Evolutionary conservation across 2,329 filamentous ascomycete species (phyloP).

Genomic region (Grosmannia serpens): DNA sequence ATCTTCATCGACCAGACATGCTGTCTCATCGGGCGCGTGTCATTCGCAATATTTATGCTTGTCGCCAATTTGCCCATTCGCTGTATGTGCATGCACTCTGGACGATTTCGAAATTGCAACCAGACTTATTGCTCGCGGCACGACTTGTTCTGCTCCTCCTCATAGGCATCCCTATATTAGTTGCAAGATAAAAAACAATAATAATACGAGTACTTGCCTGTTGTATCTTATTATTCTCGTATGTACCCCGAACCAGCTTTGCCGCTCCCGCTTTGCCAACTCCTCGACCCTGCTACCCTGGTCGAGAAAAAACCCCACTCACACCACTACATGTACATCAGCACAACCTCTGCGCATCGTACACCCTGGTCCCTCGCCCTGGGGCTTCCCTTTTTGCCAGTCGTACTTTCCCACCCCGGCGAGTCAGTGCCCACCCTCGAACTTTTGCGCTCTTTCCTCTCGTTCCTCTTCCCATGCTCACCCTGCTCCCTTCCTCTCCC

Average conservation of each 20-base stretch:
- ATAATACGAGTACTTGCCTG: no score
- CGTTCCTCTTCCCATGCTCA: constrained; percentile 1
- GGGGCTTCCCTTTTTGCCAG: constrained; percentile 12
- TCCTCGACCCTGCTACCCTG: not conserved
- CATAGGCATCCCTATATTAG: no score
- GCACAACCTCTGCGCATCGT: constrained; percentile 6
- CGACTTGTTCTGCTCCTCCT: no score
- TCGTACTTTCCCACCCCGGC: constrained; percentile 10
- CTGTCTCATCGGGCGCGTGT: no score
- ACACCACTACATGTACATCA: constrained; percentile 3
- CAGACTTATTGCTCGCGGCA: no score
- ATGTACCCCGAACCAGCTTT: not conserved
- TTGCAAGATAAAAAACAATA: no score
- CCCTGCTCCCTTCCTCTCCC: constrained; percentile 16
- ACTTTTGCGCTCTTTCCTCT: constrained; percentile 1
- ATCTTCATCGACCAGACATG: no score
- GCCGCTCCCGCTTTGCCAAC: not conserved
- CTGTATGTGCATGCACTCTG: no score
- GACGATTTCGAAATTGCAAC: no score
- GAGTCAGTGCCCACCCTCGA: not conserved
- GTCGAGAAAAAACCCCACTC: constrained; percentile 3
- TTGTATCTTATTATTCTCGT: no score
- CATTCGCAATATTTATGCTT: no score
- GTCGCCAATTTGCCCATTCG: no score
- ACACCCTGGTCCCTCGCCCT: constrained; percentile 6